Percentiles rank a stretch among this genome's conserved stretches.
These are phyloP conservation scores for Aureobasidium sp. DNA, from an alignment of 2,329 filamentous ascomycete species.

Conservation along the genomic window DNA sequence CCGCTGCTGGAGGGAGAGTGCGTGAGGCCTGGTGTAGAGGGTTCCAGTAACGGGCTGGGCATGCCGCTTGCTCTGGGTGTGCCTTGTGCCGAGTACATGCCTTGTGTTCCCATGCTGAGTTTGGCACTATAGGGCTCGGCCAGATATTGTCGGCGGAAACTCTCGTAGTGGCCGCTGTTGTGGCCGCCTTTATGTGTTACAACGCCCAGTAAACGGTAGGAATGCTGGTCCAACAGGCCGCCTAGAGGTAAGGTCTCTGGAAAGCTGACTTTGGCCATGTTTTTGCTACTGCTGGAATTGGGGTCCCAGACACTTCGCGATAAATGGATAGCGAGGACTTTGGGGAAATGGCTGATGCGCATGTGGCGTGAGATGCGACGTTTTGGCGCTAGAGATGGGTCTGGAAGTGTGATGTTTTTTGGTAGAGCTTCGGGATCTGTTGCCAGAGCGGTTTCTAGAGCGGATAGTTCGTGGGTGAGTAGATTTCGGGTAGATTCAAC, in stretches of 20 bases:
- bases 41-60: slow-evolving; percentile 25
- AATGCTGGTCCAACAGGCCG: slow-evolving; percentile 66
- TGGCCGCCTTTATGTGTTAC: slow-evolving; percentile 95
- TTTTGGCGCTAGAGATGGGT: slow-evolving; percentile 66
- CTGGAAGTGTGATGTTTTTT: slow-evolving; percentile 65
- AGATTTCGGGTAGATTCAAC: slow-evolving; percentile 34
- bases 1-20: slow-evolving; percentile 11
- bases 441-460: slow-evolving; percentile 63
- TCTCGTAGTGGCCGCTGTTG: slow-evolving; percentile 94
- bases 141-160: slow-evolving; percentile 79
- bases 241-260: slow-evolving; percentile 81
- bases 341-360: slow-evolving; percentile 79
- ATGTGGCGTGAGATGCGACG: slow-evolving; percentile 81
- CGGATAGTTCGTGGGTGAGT: slow-evolving; percentile 54
- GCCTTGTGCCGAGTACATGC: slow-evolving; percentile 59
- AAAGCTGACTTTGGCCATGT: slow-evolving; percentile 87
- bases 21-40: background rate
- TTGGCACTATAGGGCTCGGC: slow-evolving; percentile 76
- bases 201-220: slow-evolving; percentile 76
- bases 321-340: slow-evolving; percentile 83
- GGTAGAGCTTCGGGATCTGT: slow-evolving; percentile 74
- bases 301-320: slow-evolving; percentile 87
- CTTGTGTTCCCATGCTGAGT: slow-evolving; percentile 68
- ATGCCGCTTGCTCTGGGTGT: slow-evolving; percentile 25
- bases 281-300: slow-evolving; percentile 70